phyloP scores from a whole-genome alignment of 169 alveolate species.

The Plasmodium adleri region DNA sequence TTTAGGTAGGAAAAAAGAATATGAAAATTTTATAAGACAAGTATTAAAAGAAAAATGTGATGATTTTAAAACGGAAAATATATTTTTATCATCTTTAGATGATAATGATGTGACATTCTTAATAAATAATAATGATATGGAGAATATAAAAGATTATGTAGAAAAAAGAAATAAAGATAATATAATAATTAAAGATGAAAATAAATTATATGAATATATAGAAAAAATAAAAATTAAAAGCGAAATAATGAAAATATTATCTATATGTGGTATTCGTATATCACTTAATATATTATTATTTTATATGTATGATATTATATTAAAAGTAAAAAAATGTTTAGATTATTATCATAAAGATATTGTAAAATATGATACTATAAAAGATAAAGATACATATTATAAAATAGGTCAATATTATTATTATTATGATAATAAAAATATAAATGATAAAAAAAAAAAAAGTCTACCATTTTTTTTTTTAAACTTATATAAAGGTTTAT shows the following conservation, averaged over 20 bases:
- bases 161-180: slow-evolving; percentile 12
- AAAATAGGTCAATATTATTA: slow-evolving; percentile 30
- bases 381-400: slow-evolving; percentile 8
- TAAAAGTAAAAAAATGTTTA: background rate
- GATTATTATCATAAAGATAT: slow-evolving; percentile 6
- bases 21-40: slow-evolving; percentile 26
- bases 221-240: slow-evolving; percentile 2
- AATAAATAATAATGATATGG: slow-evolving; percentile 4
- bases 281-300: slow-evolving; percentile 3
- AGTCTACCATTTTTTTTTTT: background rate
- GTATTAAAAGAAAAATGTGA: background rate
- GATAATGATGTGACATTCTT: background rate
- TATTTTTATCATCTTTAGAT: background rate
- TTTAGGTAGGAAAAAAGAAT: slow-evolving; percentile 22
- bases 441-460: slow-evolving; percentile 5
- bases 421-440: background rate
- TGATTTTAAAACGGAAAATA: background rate
- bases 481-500: slow-evolving; percentile 4
- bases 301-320: slow-evolving; percentile 7
- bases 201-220: background rate
- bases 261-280: slow-evolving; percentile 38
- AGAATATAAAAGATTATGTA: slow-evolving; percentile 9
- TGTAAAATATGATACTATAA: slow-evolving; percentile 29
- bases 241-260: slow-evolving; percentile 14
- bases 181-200: too few relatives aligned